phyloP scores from a whole-genome alignment of 352 stramenopile species.

The Elongisporangium undulatum region DNA sequence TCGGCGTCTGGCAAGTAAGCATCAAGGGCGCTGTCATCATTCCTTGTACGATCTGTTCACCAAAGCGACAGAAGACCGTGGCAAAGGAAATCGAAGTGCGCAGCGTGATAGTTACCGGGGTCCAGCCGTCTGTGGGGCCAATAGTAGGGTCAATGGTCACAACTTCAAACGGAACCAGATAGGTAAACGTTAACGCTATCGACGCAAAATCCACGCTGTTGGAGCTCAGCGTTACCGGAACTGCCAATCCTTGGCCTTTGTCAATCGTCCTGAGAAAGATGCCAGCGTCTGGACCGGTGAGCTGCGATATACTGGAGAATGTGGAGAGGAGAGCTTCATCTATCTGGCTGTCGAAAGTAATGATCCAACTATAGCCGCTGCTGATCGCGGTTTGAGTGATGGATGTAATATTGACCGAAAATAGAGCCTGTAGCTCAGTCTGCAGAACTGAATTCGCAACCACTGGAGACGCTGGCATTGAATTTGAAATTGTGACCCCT shows the following conservation, averaged over 20 bases:
- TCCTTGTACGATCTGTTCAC: constrained; percentile 25
- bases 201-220: constrained; percentile 35
- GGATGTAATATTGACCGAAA: constrained; percentile 5
- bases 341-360: constrained; percentile 14
- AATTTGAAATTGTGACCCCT: not conserved
- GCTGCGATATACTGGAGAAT: constrained; percentile 6
- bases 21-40: constrained; percentile 4
- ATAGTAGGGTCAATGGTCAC: constrained; percentile 25
- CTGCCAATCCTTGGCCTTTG: constrained; percentile 12
- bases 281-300: constrained; percentile 14
- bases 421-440: constrained; percentile 10
- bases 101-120: constrained; percentile 36
- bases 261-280: constrained; percentile 13
- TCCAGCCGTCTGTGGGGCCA: constrained; percentile 54
- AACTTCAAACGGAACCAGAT: constrained; percentile 32
- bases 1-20: constrained; percentile 26
- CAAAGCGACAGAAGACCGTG: constrained; percentile 55
- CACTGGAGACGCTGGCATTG: not conserved
- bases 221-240: constrained; percentile 21
- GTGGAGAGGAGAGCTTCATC: constrained; percentile 3
- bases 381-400: not conserved
- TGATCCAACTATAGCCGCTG: constrained; percentile 12
- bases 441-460: constrained; percentile 6
- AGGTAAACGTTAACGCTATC: constrained; percentile 31
- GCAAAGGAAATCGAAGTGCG: constrained; percentile 13